Conservation (phyloP, 2,329 filamentous ascomycete genomes). For the Pseudomassariella vexata region DNA sequence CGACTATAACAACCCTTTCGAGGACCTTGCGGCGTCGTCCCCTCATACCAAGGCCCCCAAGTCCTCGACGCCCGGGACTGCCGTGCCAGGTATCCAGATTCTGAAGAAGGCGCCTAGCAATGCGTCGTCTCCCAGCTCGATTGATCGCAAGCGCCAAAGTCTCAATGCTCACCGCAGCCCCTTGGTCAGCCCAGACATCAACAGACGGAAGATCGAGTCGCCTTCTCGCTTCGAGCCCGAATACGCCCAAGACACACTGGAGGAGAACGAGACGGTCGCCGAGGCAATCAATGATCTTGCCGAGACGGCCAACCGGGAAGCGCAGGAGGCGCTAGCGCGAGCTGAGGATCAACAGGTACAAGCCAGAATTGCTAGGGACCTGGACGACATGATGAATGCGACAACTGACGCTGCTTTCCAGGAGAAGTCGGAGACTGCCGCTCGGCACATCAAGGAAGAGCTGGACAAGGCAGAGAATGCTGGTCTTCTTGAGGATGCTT, state of each 20-base stretch:
- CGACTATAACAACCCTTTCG: constrained; percentile 32
- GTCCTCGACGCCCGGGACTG: constrained; percentile 25
- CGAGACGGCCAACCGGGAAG: constrained; percentile 42
- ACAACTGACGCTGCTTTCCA: constrained; percentile 50
- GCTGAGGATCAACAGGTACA: constrained; percentile 44
- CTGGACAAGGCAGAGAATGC: constrained; percentile 49
- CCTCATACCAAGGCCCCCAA: constrained; percentile 36
- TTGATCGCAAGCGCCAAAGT: constrained; percentile 33
- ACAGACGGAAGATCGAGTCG: constrained; percentile 23
- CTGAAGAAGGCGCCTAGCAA: constrained; percentile 42
- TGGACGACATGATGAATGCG: constrained; percentile 42
- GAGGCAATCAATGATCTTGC: constrained; percentile 65
- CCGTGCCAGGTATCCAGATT: constrained; percentile 37
- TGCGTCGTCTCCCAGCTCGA: constrained; percentile 30
- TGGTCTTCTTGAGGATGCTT: constrained; percentile 44
- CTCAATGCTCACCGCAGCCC: constrained; percentile 33
- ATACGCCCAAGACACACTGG: constrained; percentile 11
- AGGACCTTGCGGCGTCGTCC: constrained; percentile 34
- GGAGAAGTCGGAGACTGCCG: constrained; percentile 39
- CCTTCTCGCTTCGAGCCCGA: constrained; percentile 21
- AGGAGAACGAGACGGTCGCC: constrained; percentile 60
- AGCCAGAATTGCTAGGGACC: constrained; percentile 41
- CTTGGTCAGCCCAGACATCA: constrained; percentile 37
- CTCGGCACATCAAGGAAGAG: constrained; percentile 44
- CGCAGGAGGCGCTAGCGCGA: constrained; percentile 59